Conservation (phyloP, 352 stramenopile genomes). For the Phytophthora idaei region DNA sequence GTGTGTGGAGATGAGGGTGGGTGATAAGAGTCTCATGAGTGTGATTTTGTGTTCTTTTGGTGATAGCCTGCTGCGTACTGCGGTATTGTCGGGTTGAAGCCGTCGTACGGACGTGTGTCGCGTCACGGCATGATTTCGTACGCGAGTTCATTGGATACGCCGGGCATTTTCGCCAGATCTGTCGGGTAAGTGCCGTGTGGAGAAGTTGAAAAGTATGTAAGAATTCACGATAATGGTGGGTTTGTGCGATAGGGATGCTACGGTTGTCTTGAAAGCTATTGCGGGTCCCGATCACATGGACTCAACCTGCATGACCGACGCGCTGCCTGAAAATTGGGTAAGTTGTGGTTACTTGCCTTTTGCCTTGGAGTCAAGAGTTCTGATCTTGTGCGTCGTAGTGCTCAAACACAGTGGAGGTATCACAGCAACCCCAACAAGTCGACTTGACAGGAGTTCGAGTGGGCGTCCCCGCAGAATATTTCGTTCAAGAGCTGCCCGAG, state of each 20-base stretch:
- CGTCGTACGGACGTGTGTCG: conserved; percentile 97
- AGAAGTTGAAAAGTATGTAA: background rate
- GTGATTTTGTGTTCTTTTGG: background rate
- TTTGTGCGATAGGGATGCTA: conserved; percentile 60
- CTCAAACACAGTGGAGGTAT: conserved; percentile 37
- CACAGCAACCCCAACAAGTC: conserved; percentile 29
- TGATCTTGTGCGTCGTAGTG: conserved; percentile 33
- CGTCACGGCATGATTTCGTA: conserved; percentile 97
- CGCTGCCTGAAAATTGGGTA: conserved; percentile 62
- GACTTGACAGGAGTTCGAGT: conserved; percentile 87
- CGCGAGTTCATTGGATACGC: conserved; percentile 96
- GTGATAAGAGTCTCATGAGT: background rate
- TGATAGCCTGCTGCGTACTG: conserved; percentile 94
- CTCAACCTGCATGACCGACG: conserved; percentile 74
- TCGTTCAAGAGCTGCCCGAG: conserved; percentile 89
- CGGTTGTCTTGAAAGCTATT: conserved; percentile 82
- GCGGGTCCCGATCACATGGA: conserved; percentile 82
- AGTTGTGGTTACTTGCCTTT: conserved; percentile 5
- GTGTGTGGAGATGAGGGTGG: background rate
- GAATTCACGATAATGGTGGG: background rate
- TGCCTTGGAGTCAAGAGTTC: background rate
- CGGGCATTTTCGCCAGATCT: conserved; percentile 92
- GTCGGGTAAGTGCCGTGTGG: conserved; percentile 53
- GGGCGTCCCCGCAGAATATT: conserved; percentile 95
- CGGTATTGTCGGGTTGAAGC: conserved; percentile 96